Evolutionary conservation across 108 stramenopile genomes (phyloP).

Genomic region (Mediolabrus comicus): DNA sequence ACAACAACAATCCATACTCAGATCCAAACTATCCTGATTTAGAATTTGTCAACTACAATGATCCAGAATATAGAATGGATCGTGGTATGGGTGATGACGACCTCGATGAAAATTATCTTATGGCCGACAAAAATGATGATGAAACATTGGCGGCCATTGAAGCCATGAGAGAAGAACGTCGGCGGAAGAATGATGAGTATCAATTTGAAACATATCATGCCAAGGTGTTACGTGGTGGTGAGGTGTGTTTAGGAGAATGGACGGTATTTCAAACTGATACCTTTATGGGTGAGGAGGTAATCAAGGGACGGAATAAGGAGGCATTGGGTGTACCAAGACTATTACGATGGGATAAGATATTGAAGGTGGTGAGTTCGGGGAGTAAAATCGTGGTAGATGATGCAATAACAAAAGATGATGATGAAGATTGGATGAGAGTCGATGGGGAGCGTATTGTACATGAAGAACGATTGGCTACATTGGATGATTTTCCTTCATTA

Average conservation of each 20-base stretch:
- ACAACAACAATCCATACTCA: slow-evolving; percentile 43
- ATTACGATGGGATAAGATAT: slow-evolving; percentile 43
- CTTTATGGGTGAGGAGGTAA: slow-evolving; percentile 47
- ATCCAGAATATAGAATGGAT: slow-evolving; percentile 75
- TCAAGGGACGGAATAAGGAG: slow-evolving; percentile 11
- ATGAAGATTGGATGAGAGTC: slow-evolving; percentile 24
- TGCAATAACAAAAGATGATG: neutral
- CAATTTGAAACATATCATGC: slow-evolving; percentile 89
- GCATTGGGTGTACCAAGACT: slow-evolving; percentile 48
- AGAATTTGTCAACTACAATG: slow-evolving; percentile 84
- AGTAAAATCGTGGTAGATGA: slow-evolving; percentile 46
- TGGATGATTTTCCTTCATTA: slow-evolving; percentile 36
- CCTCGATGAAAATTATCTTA: slow-evolving; percentile 5
- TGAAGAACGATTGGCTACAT: slow-evolving; percentile 57
- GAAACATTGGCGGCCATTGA: slow-evolving; percentile 74
- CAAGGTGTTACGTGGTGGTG: slow-evolving; percentile 56
- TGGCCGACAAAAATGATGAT: slow-evolving; percentile 9
- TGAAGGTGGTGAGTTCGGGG: slow-evolving; percentile 63
- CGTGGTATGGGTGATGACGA: slow-evolving; percentile 64
- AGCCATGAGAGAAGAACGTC: slow-evolving; percentile 82
- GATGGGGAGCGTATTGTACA: slow-evolving; percentile 66
- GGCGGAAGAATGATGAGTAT: slow-evolving; percentile 81
- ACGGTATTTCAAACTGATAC: slow-evolving; percentile 79
- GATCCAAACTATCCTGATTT: slow-evolving; percentile 71
- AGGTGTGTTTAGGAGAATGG: slow-evolving; percentile 81